Base-by-base conservation (phyloP, 2,329 filamentous ascomycete genomes). In the Parafenestella ontariensis region DNA sequence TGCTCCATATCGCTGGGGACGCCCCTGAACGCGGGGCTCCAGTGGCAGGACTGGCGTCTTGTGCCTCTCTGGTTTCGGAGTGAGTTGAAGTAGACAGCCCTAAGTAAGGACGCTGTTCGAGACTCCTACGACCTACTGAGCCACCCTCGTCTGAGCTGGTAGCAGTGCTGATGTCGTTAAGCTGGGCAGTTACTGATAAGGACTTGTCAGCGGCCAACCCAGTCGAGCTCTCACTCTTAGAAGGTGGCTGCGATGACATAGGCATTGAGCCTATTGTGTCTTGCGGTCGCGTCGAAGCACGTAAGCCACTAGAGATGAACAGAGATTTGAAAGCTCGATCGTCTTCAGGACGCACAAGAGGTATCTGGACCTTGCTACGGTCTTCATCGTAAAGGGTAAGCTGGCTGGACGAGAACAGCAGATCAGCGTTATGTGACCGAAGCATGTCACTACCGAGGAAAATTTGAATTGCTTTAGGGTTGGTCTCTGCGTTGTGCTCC, bases 371-470 rank as follows among this genome's bases (percentile, higher is more conserved):
- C 69, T 94, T 95, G 72, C 90, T 92, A 41, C 89, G 85, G 54
- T 96, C 91, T 69, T 92, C 90, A 64, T 96, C 91, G 64, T 92
- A 93, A 24, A 98, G 81, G 0, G 90, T 89, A 81, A 99, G 86
- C 60, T 89, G 89, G 69, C 96, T 96, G 61, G 93, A 91, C 0
- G 95, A 98, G 66, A 99, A 91, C 20, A 98, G 79, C 10, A 99
- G 84, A 72, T 98, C 95, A 21, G 92, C 94, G 62, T 90, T 96
- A 70, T 96, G 91, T 9, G 89, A 83, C 58, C 93, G 86, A 52
- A 99, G 81, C 13, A 91, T 85, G 75, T 98, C 94, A 69, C 92
- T 96, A 34, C 95, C 94, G 53, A 99, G 82, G 71, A 96, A 92
- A 46, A 97, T 89, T 61, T 92, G 90, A 52, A 98, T 91, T 9